Evolutionary conservation across 2,329 filamentous ascomycete species (phyloP).

Genomic region (Colletotrichum shisoi): DNA sequence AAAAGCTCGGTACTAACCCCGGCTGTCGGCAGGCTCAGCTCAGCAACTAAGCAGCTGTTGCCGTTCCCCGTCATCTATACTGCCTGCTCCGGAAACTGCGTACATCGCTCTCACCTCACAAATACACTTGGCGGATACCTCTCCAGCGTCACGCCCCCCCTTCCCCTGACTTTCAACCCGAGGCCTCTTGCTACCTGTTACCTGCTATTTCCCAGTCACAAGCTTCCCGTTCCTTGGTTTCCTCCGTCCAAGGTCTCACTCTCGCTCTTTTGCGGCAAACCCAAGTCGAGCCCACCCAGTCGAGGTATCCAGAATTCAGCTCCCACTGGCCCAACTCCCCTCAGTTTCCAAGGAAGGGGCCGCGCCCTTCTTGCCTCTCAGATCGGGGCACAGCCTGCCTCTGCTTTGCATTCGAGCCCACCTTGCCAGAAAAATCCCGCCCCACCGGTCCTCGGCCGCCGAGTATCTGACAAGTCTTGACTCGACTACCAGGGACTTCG

Average conservation of each 20-base stretch:
- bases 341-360: conserved; percentile 16
- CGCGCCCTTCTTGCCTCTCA: conserved; percentile 19
- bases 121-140: conserved; percentile 18
- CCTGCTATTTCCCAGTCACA: conserved; percentile 34
- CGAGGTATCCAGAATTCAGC: conserved; percentile 12
- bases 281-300: conserved; percentile 2
- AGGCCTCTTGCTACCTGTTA: conserved; percentile 24
- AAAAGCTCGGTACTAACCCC: conserved; percentile 32
- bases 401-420: conserved; percentile 31
- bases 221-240: conserved; percentile 36
- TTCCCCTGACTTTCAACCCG: conserved; percentile 17
- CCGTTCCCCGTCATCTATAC: conserved; percentile 7
- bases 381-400: conserved; percentile 34
- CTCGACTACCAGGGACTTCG: conserved; percentile 37
- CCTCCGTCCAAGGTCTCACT: conserved; percentile 26
- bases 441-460: conserved; percentile 35
- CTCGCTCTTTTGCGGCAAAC: conserved; percentile 12
- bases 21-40: conserved; percentile 24
- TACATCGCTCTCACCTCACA: background rate
- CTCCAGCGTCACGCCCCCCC: conserved; percentile 28
- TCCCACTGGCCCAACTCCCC: conserved; percentile 1
- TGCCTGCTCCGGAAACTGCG: background rate
- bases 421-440: conserved; percentile 25
- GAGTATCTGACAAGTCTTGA: conserved; percentile 39
- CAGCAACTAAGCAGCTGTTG: conserved; percentile 6